Evolutionary conservation across 768 basidiomycete genomes (phyloP).

Genomic region (Lentinula lateritia): DNA sequence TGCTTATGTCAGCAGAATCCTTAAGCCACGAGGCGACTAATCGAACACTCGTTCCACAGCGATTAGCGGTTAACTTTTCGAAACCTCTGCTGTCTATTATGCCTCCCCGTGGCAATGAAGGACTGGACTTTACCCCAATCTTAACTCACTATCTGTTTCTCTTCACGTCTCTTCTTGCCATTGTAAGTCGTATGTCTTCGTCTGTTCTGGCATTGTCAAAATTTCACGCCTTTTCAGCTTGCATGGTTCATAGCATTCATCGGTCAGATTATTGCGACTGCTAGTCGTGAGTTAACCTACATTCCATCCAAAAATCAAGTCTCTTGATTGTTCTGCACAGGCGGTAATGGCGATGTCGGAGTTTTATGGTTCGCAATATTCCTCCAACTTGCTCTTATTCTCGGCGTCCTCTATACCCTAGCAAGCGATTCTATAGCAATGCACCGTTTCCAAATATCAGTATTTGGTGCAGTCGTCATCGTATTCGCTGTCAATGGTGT

Average conservation of each 20-base stretch:
- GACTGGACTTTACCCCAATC: slow-evolving; percentile 86
- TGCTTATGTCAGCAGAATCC: background rate
- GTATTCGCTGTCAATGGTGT: slow-evolving; percentile 82
- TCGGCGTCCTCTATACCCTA: slow-evolving; percentile 69
- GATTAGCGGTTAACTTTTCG: background rate
- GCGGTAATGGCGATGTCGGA: slow-evolving; percentile 45
- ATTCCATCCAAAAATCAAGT: background rate
- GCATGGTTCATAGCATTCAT: slow-evolving; percentile 79
- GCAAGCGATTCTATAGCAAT: slow-evolving; percentile 89
- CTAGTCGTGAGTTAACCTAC: slow-evolving; percentile 32
- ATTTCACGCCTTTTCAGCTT: slow-evolving; percentile 23
- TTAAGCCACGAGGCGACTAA: background rate
- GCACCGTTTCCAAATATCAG: slow-evolving; percentile 86
- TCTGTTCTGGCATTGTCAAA: slow-evolving; percentile 5
- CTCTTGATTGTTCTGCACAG: slow-evolving; percentile 15
- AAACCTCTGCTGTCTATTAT: slow-evolving; percentile 20
- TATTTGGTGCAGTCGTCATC: slow-evolving; percentile 81
- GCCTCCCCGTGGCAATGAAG: slow-evolving; percentile 54
- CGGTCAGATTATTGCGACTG: slow-evolving; percentile 60
- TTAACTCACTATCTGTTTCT: slow-evolving; percentile 90
- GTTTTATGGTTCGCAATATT: slow-evolving; percentile 82
- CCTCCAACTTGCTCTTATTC: slow-evolving; percentile 66
- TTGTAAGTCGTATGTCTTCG: slow-evolving; percentile 42
- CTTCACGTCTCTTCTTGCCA: slow-evolving; percentile 75
- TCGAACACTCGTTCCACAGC: background rate